Evolutionary conservation across 2,329 filamentous ascomycete genomes (phyloP), one percentile per base, ranked within the genome.

Genomic region (Didymella segeticola): DNA sequence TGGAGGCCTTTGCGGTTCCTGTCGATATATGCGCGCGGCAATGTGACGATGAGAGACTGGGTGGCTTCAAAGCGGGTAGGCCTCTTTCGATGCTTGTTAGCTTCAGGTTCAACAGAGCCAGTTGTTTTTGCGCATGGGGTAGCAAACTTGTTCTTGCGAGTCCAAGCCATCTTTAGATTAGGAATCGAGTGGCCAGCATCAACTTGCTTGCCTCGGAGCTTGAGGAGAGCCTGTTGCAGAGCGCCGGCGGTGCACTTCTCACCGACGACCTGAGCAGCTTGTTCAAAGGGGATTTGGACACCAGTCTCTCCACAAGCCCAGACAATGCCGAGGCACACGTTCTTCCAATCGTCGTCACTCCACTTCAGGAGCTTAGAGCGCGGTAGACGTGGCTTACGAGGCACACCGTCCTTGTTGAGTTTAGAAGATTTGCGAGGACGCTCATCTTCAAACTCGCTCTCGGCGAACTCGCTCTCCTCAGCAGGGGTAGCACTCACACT

Each of bases 211-310:
- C 36, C 22, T 10, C 64, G 62, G 9, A 71, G 49, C 58, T 74
- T 73, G 37, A 73, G 58, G 26, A 73, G 50, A 22, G 70, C 70
- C 51, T 74, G 71, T 43, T 74, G 69, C 17, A 74, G 45, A 12
- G 69, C 70, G 25, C 65, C 55, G 2, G 61, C 63, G 14, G 70
- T 68, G 34, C 65, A 68, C 14, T 38, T 57, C 17, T 56, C 41
- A 14, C 60, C 54, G 5, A 73, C 61, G 7, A 68, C 11, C 26
- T 64, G 58, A 9, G 70, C 68, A 25, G 66, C 69, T 47, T 66
- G 60, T 4, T 62, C 63, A 36, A 71, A 74, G 3, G 69, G 69
- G 23, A 74, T 69, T 6, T 55, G 49, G n/a, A 71, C 39, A 9
- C 62, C 61, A 26, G 41, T 56, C 37, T 72, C 65, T 12, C 69